phyloP scores from a whole-genome alignment of 129 eudicot genomes.

The Daucus carota region DNA sequence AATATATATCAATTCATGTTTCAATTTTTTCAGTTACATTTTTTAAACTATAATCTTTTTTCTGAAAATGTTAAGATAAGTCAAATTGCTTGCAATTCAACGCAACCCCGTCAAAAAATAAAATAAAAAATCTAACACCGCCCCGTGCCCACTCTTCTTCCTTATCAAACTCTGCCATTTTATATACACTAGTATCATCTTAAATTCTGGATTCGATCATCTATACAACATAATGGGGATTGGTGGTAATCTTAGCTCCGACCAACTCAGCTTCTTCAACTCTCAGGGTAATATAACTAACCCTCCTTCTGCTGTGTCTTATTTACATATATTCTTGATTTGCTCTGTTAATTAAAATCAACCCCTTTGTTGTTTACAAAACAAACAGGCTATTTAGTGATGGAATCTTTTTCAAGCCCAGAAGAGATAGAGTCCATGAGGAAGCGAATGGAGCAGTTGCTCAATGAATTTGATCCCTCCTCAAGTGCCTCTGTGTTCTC shows the following conservation, averaged over 20 bases:
- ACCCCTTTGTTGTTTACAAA: background rate
- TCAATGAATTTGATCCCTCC: conserved; percentile 66
- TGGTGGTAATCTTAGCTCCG: conserved; percentile 38
- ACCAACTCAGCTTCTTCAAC: conserved; percentile 59
- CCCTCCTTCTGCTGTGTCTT: background rate
- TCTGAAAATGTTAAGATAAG: too few relatives aligned
- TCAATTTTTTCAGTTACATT: too few relatives aligned
- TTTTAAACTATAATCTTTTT: too few relatives aligned
- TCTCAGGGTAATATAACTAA: conserved; percentile 39
- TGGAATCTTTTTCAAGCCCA: conserved; percentile 60
- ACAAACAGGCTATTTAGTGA: conserved; percentile 54
- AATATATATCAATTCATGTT: too few relatives aligned
- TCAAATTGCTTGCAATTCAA: too few relatives aligned
- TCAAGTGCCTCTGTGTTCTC: conserved; percentile 66
- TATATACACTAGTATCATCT: too few relatives aligned
- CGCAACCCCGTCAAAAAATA: too few relatives aligned
- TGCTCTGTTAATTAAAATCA: background rate
- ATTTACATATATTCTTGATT: background rate
- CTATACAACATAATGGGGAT: conserved; percentile 53
- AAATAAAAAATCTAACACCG: too few relatives aligned
- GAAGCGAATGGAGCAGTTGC: conserved; percentile 59
- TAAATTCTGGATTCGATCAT: too few relatives aligned
- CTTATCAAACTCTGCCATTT: too few relatives aligned
- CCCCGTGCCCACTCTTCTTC: too few relatives aligned
- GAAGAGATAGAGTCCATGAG: conserved; percentile 63